phyloP scores from a whole-genome alignment of 495 filamentous ascomycete genomes.

The Hypoxylon intermedium region DNA sequence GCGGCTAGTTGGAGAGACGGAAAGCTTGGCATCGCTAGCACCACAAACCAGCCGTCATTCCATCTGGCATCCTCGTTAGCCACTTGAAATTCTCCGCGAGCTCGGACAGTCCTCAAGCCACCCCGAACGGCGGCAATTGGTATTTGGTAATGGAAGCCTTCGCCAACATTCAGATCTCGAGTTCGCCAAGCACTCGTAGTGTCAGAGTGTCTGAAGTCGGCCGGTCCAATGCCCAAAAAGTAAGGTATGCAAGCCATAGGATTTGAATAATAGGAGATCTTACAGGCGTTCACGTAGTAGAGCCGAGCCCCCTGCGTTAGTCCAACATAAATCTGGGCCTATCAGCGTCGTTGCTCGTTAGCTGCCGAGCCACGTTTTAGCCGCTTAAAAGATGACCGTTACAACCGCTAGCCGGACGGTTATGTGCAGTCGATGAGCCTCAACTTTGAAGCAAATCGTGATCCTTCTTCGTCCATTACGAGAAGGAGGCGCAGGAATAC shows the following conservation, averaged over 20 bases:
- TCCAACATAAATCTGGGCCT: constrained; percentile 17
- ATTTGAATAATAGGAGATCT: constrained; percentile 31
- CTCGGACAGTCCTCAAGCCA: constrained; percentile 7
- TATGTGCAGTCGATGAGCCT: constrained; percentile 25
- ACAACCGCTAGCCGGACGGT: constrained; percentile 14
- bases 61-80: constrained; percentile 7
- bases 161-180: constrained; percentile 6
- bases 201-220: constrained; percentile 21
- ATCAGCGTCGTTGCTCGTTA: constrained; percentile 22
- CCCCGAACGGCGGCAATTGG: constrained; percentile 1
- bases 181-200: constrained; percentile 26
- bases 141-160: not conserved
- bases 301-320: constrained; percentile 35
- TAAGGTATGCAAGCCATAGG: constrained; percentile 23
- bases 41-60: constrained; percentile 14
- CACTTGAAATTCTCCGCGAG: constrained; percentile 20
- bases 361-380: constrained; percentile 29
- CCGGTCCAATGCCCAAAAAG: constrained; percentile 21
- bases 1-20: constrained; percentile 5
- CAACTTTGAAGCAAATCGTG: constrained; percentile 19
- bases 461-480: constrained; percentile 20
- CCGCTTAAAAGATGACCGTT: constrained; percentile 1
- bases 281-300: constrained; percentile 11
- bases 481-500: constrained; percentile 18
- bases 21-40: constrained; percentile 22